Evolutionary conservation across 352 stramenopile genomes (phyloP).

Genomic region (Globisporangium spinosum): DNA sequence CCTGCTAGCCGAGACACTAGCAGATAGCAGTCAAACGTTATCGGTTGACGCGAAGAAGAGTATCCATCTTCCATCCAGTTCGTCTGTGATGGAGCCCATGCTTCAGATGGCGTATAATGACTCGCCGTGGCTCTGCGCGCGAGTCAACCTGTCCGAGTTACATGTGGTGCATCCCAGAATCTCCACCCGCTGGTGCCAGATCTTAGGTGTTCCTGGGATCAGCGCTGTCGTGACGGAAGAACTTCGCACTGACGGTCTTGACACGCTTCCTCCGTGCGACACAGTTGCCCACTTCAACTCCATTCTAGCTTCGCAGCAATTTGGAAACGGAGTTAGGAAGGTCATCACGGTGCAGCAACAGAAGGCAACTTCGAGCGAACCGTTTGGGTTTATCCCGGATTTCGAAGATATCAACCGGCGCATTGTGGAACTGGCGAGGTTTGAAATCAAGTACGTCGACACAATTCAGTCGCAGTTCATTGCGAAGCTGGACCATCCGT

Average conservation of each 20-base stretch:
- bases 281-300: constrained; percentile 50
- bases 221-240: constrained; percentile 63
- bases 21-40: constrained; percentile 43
- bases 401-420: constrained; percentile 64
- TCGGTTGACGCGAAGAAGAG: constrained; percentile 34
- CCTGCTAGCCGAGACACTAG: constrained; percentile 47
- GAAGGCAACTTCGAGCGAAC: constrained; percentile 40
- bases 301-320: constrained; percentile 45
- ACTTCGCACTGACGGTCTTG: constrained; percentile 25
- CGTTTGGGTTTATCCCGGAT: constrained; percentile 41
- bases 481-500: constrained; percentile 45
- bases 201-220: constrained; percentile 54
- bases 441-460: constrained; percentile 47
- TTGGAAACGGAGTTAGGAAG: constrained; percentile 53
- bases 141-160: constrained; percentile 56
- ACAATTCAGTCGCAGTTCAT: constrained; percentile 61
- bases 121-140: constrained; percentile 53
- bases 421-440: constrained; percentile 44
- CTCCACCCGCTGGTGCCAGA: constrained; percentile 44
- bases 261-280: constrained; percentile 17
- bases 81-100: constrained; percentile 55
- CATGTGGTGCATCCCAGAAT: constrained; percentile 68
- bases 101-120: constrained; percentile 71
- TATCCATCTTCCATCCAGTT: constrained; percentile 53
- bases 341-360: constrained; percentile 69